Base-by-base conservation (phyloP, 2,329 filamentous ascomycete species). In the Ceratocystis lukuohia region DNA sequence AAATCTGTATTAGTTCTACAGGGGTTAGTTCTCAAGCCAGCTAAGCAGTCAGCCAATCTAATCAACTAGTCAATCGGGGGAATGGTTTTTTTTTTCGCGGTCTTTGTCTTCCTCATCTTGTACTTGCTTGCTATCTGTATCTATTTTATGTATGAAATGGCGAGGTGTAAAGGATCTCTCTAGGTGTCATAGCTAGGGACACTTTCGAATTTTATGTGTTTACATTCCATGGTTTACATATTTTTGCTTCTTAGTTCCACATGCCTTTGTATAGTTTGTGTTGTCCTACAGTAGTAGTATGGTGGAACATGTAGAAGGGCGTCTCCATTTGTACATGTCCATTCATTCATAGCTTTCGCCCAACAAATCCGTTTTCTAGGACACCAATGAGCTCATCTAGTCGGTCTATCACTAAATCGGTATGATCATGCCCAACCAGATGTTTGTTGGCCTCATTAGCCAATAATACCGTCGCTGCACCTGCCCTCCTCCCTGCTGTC, bases 401-500 rank as follows among this genome's bases (percentile, higher is more conserved):
- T 46, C 82, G 80, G 69, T 76, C 74, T 64, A 96, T 87, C 10
- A 85, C 86, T 59, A 93, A 72, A 75, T 95, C 90, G 0, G 90
- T 95, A 74, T 91, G 84, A 69, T 85, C 82, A 73, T 95, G 88
- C 28, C 83, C 79, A 6, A 80, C 83, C 67, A 96, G 74, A 70
- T 87, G 80, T 66, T 75, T 75, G 73, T 96, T 96, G n/a, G 82
- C 86, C n/a, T 89, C 84, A 72, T 95, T 95, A 17, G 88, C 81
- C 57, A 99, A 12, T 73, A 97, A 73, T n/a, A 97, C 91, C 0
- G 94, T 97, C 44, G 91, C 88, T 1, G 92, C 90, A 0, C 93
- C 93, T 0, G 93, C 93, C 64, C 80, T 80, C 68, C 87, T 83
- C 0, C 94, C 93, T 0, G 93, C 91, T 6, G 87, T 89, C 84